phyloP scores from a whole-genome alignment of 164 flowering plant species.

The Tinospora cordifolia region DNA sequence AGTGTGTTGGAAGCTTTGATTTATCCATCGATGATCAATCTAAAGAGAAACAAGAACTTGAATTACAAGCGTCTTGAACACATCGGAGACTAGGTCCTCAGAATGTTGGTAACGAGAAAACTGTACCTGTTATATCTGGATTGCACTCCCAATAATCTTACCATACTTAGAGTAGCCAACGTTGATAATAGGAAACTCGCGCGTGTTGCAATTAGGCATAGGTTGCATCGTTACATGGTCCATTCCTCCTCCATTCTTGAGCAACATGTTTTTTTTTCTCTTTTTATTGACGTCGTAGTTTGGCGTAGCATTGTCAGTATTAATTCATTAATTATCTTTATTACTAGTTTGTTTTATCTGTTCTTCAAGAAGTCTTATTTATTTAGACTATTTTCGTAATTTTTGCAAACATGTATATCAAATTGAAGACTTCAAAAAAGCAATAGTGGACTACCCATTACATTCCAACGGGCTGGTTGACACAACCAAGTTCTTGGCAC shows the following conservation, averaged over 20 bases:
- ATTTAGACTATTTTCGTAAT: no score
- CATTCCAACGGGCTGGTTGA: conserved; percentile 54
- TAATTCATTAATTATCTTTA: no score
- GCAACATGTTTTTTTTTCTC: conserved; percentile 45
- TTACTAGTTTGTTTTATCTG: not conserved
- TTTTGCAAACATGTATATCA: no score
- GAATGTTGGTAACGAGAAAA: conserved; percentile 29
- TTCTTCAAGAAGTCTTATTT: no score
- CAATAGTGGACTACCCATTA: conserved; percentile 33
- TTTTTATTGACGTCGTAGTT: no score
- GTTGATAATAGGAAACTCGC: conserved; percentile 67
- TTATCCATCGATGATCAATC: conserved; percentile 8
- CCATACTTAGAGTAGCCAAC: conserved; percentile 47
- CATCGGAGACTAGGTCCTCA: conserved; percentile 54
- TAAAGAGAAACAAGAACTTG: not conserved
- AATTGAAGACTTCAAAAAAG: conserved; percentile 39
- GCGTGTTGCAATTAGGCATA: conserved; percentile 45
- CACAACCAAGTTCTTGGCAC: conserved; percentile 54
- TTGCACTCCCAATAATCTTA: conserved; percentile 10
- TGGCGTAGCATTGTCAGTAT: no score
- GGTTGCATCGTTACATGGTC: conserved; percentile 31
- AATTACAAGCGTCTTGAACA: conserved; percentile 14
- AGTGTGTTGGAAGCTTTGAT: conserved; percentile 22
- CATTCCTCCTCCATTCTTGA: conserved; percentile 29
- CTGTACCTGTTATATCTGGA: conserved; percentile 36